phyloP scores from a whole-genome alignment of 768 basidiomycete genomes.

The Cystobasidium tubakii region DNA sequence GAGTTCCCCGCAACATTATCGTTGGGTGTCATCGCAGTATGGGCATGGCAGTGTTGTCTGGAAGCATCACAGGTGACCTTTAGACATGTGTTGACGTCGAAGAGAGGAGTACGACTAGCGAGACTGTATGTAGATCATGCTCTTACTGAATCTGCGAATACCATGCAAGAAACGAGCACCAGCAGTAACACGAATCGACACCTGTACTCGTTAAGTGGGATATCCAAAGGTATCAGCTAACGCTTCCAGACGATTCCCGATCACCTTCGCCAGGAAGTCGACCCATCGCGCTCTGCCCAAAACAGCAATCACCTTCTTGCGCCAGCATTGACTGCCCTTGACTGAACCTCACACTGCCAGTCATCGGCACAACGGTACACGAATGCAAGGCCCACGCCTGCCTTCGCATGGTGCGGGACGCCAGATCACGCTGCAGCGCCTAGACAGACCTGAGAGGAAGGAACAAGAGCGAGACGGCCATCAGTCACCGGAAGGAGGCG shows the following conservation, averaged over 20 bases:
- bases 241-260: no score
- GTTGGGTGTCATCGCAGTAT: not conserved
- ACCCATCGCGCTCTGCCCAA: not conserved
- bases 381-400: constrained; percentile 30
- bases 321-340: no score
- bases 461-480: constrained; percentile 5
- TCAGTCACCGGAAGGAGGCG: not conserved
- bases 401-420: constrained; percentile 14
- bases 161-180: no score
- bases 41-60: not conserved
- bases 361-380: not conserved
- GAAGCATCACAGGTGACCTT: not conserved
- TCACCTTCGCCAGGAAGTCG: not conserved
- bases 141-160: no score
- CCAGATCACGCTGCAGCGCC: constrained; percentile 23
- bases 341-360: no score
- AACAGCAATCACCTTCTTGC: not conserved
- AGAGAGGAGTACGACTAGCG: no score
- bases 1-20: not conserved
- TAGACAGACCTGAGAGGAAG: not conserved
- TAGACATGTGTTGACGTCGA: no score
- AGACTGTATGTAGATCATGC: no score
- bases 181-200: no score
- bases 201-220: no score
- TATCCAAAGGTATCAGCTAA: no score